Base-by-base conservation (phyloP, 495 filamentous ascomycete genomes). In the Rusavskia elegans region DNA sequence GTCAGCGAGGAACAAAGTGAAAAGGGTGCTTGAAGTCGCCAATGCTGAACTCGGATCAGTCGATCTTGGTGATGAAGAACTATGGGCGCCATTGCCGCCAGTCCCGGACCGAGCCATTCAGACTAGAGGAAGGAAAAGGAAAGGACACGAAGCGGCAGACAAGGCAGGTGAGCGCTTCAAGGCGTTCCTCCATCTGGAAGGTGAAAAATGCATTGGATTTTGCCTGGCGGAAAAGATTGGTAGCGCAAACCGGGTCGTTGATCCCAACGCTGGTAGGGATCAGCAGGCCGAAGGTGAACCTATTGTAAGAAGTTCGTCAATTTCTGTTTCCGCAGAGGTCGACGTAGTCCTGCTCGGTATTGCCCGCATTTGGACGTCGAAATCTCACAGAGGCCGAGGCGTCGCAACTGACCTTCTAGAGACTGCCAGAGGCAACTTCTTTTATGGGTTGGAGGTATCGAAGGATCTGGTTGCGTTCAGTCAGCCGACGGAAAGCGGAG, bases 341-440 rank as follows among this genome's bases (percentile, higher is more conserved):
- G 65, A 70, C 39, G 66, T 74, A 5, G 81, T 80, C 16, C 70
- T 82, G 20, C 68, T 85, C 39, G 82, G 82, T 2, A 73, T 86
- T 38, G 78, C 81, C n/a, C 77, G 82, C 11, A 84, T 86, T 55
- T 86, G 82, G 82, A 82, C 78, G 5, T 84, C 80, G 13, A 74
- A 71, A 10, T 64, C 73, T 16, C 74, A 76, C 44, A 72, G 82
- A 40, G 63, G 77, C 27, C 70, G 73, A 60, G 81, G 81, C 11
- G 73, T 86, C 49, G 83, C 81, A 3, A 67, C 70, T 54, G 72
- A 72, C 54, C 61, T 87, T 48, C 55, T 87, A 49, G 78, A 86
- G 46, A 75, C 72, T 53, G 79, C 80, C 46, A 68, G 77, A 50
- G 72, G 67, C 55, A 75, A 77, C 55, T 83, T 81, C 59, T 76